A percentile compares a stretch with the other conserved stretches of the same genome.
Conservation (phyloP, 2,329 filamentous ascomycete genomes). For the Clonostachys chloroleuca region DNA sequence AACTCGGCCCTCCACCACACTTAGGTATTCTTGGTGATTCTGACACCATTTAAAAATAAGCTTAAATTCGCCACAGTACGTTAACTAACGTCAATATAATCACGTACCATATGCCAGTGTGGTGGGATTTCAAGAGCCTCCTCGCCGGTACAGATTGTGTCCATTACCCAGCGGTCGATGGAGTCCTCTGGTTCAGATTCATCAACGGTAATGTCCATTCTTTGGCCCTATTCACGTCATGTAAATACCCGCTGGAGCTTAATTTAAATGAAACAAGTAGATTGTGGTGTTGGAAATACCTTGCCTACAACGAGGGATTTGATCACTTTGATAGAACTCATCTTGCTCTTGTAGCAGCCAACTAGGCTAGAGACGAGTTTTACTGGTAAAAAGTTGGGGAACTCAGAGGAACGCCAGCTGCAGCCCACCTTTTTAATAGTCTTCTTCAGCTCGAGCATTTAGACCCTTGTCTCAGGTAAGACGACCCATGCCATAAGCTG, state of each 20-base stretch:
- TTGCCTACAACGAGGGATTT: conserved; percentile 1
- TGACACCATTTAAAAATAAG: not conserved
- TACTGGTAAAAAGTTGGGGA: too few relatives aligned
- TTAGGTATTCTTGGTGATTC: conserved; percentile 4
- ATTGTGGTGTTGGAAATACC: not conserved
- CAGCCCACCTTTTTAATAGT: too few relatives aligned
- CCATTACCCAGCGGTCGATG: conserved; percentile 2
- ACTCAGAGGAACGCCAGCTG: too few relatives aligned
- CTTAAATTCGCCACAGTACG: too few relatives aligned
- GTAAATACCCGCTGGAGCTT: conserved; percentile 10
- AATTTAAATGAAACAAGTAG: not conserved
- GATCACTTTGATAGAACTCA: conserved; percentile 1
- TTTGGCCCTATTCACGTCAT: conserved; percentile 8
- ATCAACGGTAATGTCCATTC: conserved; percentile 3
- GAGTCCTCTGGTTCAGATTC: conserved; percentile 5
- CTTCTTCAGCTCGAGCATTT: too few relatives aligned
- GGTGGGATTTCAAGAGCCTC: conserved; percentile 2
- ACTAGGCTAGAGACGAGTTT: too few relatives aligned
- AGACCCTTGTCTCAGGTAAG: too few relatives aligned
- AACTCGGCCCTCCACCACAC: conserved; percentile 1
- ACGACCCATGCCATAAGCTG: too few relatives aligned
- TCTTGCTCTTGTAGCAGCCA: not conserved
- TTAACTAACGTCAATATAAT: not conserved
- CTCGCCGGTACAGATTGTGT: conserved; percentile 1
- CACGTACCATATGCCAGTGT: conserved; percentile 5